These are phyloP conservation scores for Lasiosphaeria hispida DNA, from an alignment of 495 filamentous ascomycete species.

Conservation along the genomic window DNA sequence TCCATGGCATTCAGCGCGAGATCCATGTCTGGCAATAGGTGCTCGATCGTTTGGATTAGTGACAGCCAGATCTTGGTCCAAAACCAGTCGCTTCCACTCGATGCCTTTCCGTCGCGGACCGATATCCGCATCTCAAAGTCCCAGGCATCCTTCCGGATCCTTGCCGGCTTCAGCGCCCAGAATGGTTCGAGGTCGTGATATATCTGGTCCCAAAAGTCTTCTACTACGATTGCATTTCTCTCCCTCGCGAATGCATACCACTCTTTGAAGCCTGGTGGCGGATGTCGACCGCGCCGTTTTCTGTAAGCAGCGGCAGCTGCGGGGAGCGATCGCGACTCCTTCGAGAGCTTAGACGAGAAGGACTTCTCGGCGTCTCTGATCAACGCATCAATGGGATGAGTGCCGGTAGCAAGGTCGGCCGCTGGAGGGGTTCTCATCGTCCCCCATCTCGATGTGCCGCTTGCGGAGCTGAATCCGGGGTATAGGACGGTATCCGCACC, in stretches of 20 bases:
- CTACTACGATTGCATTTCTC: constrained; percentile 58
- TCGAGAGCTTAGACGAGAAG: constrained; percentile 39
- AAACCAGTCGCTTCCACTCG: constrained; percentile 55
- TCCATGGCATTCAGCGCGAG: constrained; percentile 68
- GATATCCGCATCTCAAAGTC: constrained; percentile 59
- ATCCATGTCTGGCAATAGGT: constrained; percentile 68
- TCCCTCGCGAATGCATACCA: constrained; percentile 68
- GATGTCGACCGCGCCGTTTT: constrained; percentile 62
- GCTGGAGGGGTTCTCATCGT: constrained; percentile 2
- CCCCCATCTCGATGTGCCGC: too few species aligned
- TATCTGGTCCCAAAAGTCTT: constrained; percentile 72
- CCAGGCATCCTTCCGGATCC: constrained; percentile 53
- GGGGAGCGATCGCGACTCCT: constrained; percentile 49
- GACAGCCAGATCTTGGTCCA: constrained; percentile 61
- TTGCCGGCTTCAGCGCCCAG: constrained; percentile 59
- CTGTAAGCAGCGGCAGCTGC: constrained; percentile 62
- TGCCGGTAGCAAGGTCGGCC: constrained; percentile 17
- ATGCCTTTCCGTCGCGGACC: constrained; percentile 56
- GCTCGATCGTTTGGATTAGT: constrained; percentile 56
- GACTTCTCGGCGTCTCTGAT: constrained; percentile 42
- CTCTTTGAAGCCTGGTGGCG: constrained; percentile 67
- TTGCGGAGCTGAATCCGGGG: too few species aligned
- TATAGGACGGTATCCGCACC: too few species aligned
- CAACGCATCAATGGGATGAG: constrained; percentile 49
- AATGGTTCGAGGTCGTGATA: constrained; percentile 69